Conservation (phyloP, 2,329 filamentous ascomycete species). For the Penicillium sp. region DNA sequence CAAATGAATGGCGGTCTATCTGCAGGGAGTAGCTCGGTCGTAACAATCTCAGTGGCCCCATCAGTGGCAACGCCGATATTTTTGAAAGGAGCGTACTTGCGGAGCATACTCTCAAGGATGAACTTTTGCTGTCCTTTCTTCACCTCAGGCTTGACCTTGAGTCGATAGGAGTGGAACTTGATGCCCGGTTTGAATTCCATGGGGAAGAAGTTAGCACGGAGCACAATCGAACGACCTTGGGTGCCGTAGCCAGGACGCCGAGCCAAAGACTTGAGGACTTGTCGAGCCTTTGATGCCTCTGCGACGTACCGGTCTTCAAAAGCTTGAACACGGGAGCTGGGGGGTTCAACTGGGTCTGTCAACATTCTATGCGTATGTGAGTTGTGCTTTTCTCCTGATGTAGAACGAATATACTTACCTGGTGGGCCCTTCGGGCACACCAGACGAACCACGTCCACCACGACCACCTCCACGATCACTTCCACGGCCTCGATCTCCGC, state of each 20-base stretch:
- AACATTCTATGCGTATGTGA: conserved; percentile 10
- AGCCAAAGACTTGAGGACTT: not conserved
- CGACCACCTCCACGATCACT: not conserved
- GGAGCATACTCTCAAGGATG: not conserved
- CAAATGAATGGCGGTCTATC: not conserved
- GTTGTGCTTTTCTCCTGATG: not conserved
- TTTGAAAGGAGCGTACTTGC: not conserved
- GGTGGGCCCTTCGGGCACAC: not conserved
- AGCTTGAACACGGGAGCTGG: not conserved
- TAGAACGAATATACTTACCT: conserved; percentile 1
- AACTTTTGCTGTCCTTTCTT: conserved; percentile 8
- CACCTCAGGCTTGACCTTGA: conserved; percentile 2
- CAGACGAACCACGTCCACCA: not conserved
- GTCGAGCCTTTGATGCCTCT: not conserved
- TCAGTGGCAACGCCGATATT: conserved; percentile 9
- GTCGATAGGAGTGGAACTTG: conserved; percentile 7
- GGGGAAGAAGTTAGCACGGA: conserved; percentile 20
- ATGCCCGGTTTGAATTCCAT: conserved; percentile 6
- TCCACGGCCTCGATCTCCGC: conserved; percentile 5
- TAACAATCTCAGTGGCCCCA: conserved; percentile 13
- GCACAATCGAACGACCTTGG: not conserved
- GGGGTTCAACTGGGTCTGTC: not conserved
- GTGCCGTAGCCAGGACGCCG: conserved; percentile 20
- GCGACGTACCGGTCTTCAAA: conserved; percentile 11
- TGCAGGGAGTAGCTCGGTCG: not conserved